Evolutionary conservation across 2,329 filamentous ascomycete species (phyloP).

Genomic region (Fusarium sp.): DNA sequence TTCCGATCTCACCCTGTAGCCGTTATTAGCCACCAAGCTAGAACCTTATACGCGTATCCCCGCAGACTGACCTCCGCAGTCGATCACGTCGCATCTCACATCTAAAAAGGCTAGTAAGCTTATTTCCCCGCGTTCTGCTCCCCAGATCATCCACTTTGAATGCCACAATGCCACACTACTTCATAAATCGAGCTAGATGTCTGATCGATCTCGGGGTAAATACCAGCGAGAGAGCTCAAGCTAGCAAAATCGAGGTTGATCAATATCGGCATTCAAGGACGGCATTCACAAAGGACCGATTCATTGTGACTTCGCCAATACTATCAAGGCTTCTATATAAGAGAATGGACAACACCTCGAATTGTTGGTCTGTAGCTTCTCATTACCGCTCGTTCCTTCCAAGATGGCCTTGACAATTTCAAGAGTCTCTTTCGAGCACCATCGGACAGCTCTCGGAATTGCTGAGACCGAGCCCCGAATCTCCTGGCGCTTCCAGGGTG

Average conservation of each 20-base stretch:
- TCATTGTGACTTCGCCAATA: neutral
- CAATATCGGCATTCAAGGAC: neutral
- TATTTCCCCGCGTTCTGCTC: neutral
- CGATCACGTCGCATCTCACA: neutral
- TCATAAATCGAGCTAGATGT: neutral
- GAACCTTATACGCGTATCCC: neutral
- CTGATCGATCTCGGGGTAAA: neutral
- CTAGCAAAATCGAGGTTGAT: neutral
- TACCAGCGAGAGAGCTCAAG: neutral
- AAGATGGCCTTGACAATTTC: constrained; percentile 47
- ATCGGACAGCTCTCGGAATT: constrained; percentile 58
- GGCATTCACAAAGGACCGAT: neutral
- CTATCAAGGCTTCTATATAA: neutral
- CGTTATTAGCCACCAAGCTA: neutral
- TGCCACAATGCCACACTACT: neutral
- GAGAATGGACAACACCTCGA: neutral
- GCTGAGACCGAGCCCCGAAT: constrained; percentile 59
- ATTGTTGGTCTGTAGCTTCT: neutral
- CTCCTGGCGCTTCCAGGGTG: constrained; percentile 60
- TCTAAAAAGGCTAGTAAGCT: neutral
- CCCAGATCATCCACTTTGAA: neutral
- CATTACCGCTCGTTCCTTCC: neutral
- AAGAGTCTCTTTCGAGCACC: constrained; percentile 58
- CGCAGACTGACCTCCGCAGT: neutral
- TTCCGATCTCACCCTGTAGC: too few relatives aligned